Percentiles rank a stretch among this genome's conserved stretches.
Conservation (phyloP, 345 rosid genomes). For the Salix koriyanagi region DNA sequence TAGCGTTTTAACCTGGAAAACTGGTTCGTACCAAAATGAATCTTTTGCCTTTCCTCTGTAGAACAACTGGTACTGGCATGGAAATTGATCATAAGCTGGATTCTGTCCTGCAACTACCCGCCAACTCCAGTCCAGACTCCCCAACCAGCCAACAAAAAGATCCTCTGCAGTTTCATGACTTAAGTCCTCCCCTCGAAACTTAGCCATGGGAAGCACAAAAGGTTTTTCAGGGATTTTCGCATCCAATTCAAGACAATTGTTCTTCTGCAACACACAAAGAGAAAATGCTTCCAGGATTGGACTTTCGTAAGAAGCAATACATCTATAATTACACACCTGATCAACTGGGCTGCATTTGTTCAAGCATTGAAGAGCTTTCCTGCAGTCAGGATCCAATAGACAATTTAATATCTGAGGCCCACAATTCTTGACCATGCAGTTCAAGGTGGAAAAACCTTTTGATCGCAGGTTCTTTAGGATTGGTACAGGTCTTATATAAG, state of each 20-base stretch:
- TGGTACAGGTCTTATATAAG: conserved; percentile 75
- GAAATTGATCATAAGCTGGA: conserved; percentile 95
- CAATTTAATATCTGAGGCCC: conserved; percentile 82
- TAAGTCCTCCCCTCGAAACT: conserved; percentile 54
- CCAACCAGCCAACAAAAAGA: conserved; percentile 89
- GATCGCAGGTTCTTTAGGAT: conserved; percentile 75
- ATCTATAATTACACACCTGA: conserved; percentile 85
- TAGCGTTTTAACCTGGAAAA: conserved; percentile 75
- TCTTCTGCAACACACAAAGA: conserved; percentile 75
- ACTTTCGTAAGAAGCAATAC: conserved; percentile 95
- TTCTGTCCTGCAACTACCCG: conserved; percentile 90
- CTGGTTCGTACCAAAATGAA: conserved; percentile 91
- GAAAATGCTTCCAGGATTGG: conserved; percentile 82
- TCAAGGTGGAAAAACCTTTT: conserved; percentile 79
- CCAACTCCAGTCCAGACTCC: conserved; percentile 85
- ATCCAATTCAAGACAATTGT: conserved; percentile 75
- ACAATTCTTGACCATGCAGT: conserved; percentile 81
- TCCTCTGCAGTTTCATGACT: conserved; percentile 74
- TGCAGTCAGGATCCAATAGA: conserved; percentile 75
- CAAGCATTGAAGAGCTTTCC: conserved; percentile 91
- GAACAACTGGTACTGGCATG: conserved; percentile 88
- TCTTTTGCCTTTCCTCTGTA: conserved; percentile 89
- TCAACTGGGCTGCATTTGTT: conserved; percentile 87
- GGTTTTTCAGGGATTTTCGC: conserved; percentile 77
- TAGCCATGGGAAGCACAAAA: conserved; percentile 57